phyloP scores from a whole-genome alignment of 257 asterid genomes.

The Nicotiana knightiana region DNA sequence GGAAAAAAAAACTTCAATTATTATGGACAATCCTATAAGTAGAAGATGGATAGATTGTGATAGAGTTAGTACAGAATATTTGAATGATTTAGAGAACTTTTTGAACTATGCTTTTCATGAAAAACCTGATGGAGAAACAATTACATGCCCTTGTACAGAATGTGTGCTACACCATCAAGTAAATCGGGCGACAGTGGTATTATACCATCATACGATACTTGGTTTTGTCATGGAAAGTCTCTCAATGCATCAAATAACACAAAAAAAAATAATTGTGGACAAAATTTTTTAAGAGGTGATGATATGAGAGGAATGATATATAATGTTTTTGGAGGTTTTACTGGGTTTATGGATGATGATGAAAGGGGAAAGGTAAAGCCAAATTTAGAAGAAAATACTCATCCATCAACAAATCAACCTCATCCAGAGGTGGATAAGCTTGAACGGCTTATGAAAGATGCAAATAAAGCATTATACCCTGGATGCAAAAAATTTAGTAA shows the following conservation, averaged over 20 bases:
- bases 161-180: not conserved
- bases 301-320: too few relatives aligned
- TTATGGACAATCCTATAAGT: not conserved
- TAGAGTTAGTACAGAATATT: not conserved
- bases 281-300: too few relatives aligned
- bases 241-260: too few relatives aligned
- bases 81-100: not conserved
- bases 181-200: not conserved
- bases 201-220: too few relatives aligned
- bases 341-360: not conserved
- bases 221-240: not conserved
- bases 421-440: too few relatives aligned
- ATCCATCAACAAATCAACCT: too few relatives aligned
- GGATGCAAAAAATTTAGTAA: too few relatives aligned
- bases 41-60: not conserved
- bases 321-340: too few relatives aligned
- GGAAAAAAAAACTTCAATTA: too few relatives aligned
- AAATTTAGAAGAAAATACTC: not conserved
- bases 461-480: too few relatives aligned
- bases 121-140: not conserved
- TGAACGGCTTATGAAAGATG: too few relatives aligned
- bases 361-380: not conserved
- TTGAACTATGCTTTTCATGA: not conserved
- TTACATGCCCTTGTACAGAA: not conserved
- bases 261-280: too few relatives aligned